These are phyloP conservation scores for Haematococcus sp. DNA, from an alignment of 139 green algal genomes.

Conservation along the genomic window DNA sequence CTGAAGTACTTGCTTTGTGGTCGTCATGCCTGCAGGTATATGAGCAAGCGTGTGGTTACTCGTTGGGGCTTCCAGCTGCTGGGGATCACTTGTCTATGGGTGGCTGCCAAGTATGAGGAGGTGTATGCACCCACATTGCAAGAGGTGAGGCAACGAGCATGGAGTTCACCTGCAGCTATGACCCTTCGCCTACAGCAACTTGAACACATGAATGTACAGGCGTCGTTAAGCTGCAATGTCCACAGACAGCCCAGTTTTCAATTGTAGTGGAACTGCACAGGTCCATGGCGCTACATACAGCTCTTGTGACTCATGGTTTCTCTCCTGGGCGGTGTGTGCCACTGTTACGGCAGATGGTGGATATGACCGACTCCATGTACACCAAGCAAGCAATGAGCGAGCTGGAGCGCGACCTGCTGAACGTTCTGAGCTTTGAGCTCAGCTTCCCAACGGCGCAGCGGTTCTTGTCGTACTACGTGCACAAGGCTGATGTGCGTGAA, in stretches of 20 bases:
- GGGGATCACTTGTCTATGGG: conserved; percentile 82
- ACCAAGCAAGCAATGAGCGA: conserved; percentile 56
- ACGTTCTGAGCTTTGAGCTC: conserved; percentile 77
- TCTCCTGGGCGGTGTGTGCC: too few relatives aligned
- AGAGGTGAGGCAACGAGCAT: conserved; percentile 21
- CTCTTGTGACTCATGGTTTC: too few relatives aligned
- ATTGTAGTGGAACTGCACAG: too few relatives aligned
- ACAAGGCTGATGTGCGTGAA: background rate
- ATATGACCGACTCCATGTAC: conserved; percentile 92
- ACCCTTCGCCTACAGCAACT: too few relatives aligned
- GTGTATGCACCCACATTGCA: conserved; percentile 81
- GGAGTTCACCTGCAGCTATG: too few relatives aligned
- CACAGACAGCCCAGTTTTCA: too few relatives aligned
- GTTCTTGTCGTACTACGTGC: conserved; percentile 37
- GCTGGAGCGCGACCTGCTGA: conserved; percentile 71
- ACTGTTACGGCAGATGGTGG: conserved; percentile 63
- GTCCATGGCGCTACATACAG: too few relatives aligned
- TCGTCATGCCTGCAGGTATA: conserved; percentile 66
- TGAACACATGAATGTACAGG: too few relatives aligned
- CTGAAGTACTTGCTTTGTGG: too few relatives aligned
- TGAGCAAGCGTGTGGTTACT: conserved; percentile 71
- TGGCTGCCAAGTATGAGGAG: conserved; percentile 95
- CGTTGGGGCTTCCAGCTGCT: conserved; percentile 71
- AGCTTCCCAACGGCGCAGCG: conserved; percentile 67
- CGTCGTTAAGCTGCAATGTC: too few relatives aligned